Evolutionary conservation across 2,329 filamentous ascomycete genomes (phyloP).

Genomic region (Coccinonectria pachysandricola): DNA sequence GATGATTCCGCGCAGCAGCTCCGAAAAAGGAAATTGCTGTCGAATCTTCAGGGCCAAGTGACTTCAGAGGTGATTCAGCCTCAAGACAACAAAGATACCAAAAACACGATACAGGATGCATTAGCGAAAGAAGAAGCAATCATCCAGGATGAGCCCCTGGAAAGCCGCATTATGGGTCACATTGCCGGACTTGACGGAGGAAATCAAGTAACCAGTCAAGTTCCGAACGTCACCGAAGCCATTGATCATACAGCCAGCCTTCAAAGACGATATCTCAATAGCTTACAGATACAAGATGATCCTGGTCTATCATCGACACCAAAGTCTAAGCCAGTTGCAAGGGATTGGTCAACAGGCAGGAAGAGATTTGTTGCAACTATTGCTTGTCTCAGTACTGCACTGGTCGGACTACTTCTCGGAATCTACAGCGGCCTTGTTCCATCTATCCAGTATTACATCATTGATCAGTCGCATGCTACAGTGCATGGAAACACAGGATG

Average conservation of each 20-base stretch:
- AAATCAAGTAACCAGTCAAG: too few species aligned
- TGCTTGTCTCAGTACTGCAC: slow-evolving; percentile 61
- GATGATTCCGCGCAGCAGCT: too few species aligned
- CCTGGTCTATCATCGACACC: slow-evolving; percentile 46
- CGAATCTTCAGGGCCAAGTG: too few species aligned
- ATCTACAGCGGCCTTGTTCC: slow-evolving; percentile 72
- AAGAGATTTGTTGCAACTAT: slow-evolving; percentile 61
- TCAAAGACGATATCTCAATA: slow-evolving; percentile 42
- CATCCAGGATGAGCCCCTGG: too few species aligned
- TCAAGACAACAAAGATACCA: too few species aligned
- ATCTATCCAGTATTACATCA: slow-evolving; percentile 68
- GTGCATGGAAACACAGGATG: slow-evolving; percentile 66
- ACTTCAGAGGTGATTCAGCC: too few species aligned
- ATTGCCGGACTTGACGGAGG: too few species aligned
- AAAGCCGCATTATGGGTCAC: too few species aligned
- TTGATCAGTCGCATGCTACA: slow-evolving; percentile 55
- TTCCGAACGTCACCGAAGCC: too few species aligned
- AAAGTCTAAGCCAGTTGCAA: slow-evolving; percentile 54
- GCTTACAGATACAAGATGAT: slow-evolving; percentile 36
- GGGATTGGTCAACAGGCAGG: slow-evolving; percentile 57
- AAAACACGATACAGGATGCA: too few species aligned
- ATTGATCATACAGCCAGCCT: slow-evolving; percentile 34
- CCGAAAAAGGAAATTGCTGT: too few species aligned
- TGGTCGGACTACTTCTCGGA: slow-evolving; percentile 60
- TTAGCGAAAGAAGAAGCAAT: too few species aligned